Conservation (phyloP, 148 eudicot genomes). For the Arbutus unedo region DNA sequence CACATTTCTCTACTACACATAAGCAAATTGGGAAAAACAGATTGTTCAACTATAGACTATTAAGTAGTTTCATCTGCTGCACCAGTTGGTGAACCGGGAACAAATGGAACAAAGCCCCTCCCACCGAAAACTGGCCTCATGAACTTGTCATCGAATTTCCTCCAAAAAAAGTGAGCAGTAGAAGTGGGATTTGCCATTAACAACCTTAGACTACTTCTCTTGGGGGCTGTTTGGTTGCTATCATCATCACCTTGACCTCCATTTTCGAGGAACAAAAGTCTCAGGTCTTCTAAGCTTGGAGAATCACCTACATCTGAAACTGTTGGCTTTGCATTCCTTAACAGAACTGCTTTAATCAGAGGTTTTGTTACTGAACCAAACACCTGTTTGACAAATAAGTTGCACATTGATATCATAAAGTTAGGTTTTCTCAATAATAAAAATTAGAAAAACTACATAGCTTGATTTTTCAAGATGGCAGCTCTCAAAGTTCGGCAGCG, state of each 20-base stretch:
- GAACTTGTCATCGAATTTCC: constrained; percentile 83
- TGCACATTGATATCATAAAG: not conserved
- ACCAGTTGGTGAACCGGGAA: constrained; percentile 78
- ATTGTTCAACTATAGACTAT: not conserved
- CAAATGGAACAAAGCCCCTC: constrained; percentile 76
- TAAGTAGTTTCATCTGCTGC: constrained; percentile 29
- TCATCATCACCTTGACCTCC: constrained; percentile 25
- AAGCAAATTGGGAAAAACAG: not conserved
- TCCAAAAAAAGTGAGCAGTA: constrained; percentile 78
- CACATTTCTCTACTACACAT: not conserved
- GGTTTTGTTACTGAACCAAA: constrained; percentile 67
- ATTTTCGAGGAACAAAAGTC: constrained; percentile 40
- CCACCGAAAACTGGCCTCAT: constrained; percentile 99
- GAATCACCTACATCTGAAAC: constrained; percentile 45
- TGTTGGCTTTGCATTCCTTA: constrained; percentile 26
- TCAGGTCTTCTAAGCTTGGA: constrained; percentile 53
- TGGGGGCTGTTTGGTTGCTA: constrained; percentile 7
- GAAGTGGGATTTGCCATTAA: constrained; percentile 55
- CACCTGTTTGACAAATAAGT: constrained; percentile 32
- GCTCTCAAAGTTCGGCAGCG: not conserved
- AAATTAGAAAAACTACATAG: not conserved
- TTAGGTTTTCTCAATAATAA: not conserved
- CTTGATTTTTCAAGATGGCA: not conserved
- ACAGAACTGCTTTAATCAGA: constrained; percentile 44
- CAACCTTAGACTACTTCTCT: constrained; percentile 42